phyloP scores from a whole-genome alignment of 2,329 filamentous ascomycete genomes.

The Biscogniauxia sp. region DNA sequence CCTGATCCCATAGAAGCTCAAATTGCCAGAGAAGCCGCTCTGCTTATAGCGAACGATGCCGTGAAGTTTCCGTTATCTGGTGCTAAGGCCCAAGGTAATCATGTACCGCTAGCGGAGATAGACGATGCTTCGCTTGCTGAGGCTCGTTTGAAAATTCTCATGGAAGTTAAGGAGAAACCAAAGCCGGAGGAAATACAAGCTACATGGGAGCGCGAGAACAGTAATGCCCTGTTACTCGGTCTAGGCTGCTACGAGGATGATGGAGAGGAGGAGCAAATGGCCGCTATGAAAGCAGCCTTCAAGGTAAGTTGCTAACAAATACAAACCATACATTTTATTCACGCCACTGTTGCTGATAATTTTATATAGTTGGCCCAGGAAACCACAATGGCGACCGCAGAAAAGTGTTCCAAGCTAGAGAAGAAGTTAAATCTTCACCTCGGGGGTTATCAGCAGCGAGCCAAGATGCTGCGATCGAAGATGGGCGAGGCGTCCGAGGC shows the following conservation, averaged over 20 bases:
- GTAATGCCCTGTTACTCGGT: constrained; percentile 66
- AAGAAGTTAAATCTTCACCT: constrained; percentile 88
- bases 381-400: constrained; percentile 69
- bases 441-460: constrained; percentile 85
- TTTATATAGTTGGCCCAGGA: constrained; percentile 63
- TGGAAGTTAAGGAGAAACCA: constrained; percentile 59
- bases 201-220: constrained; percentile 52
- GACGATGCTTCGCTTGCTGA: constrained; percentile 70
- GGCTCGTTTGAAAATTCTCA: constrained; percentile 73
- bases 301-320: constrained; percentile 52
- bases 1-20: constrained; percentile 64
- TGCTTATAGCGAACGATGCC: constrained; percentile 81
- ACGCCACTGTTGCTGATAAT: constrained; percentile 10
- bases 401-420: constrained; percentile 82
- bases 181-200: constrained; percentile 50
- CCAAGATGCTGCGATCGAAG: constrained; percentile 77
- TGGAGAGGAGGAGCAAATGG: constrained; percentile 65
- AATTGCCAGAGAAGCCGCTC: constrained; percentile 74
- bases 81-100: constrained; percentile 60
- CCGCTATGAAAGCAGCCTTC: constrained; percentile 67
- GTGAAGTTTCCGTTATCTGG: constrained; percentile 69
- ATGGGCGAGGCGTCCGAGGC: constrained; percentile 72
- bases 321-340: neutral
- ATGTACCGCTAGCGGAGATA: constrained; percentile 60
- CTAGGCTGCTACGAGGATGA: constrained; percentile 78